Conservation (phyloP, 2,329 filamentous ascomycete genomes). For the Hypoxylon sp. region DNA sequence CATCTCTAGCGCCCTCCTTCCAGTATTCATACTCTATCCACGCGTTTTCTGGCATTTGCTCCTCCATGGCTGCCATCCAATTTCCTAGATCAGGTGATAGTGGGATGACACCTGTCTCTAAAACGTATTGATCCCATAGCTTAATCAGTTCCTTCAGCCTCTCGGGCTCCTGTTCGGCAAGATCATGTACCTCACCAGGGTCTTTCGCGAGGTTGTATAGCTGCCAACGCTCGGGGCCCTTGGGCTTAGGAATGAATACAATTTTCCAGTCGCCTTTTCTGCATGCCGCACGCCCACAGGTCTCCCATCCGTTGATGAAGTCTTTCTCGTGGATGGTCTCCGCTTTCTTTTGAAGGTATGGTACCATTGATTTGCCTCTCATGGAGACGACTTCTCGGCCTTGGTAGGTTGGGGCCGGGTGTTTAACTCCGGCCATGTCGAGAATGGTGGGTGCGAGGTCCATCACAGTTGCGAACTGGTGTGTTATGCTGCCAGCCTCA, state of each 20-base stretch:
- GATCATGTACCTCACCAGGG: conserved; percentile 62
- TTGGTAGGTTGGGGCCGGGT: conserved; percentile 67
- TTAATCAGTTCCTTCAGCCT: conserved; percentile 54
- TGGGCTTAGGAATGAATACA: conserved; percentile 64
- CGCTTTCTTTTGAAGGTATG: conserved; percentile 49
- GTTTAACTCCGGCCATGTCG: conserved; percentile 63
- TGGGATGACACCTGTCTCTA: conserved; percentile 73
- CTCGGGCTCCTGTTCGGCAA: conserved; percentile 55
- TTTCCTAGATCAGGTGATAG: conserved; percentile 70
- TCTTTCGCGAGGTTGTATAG: conserved; percentile 63
- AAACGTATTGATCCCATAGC: conserved; percentile 57
- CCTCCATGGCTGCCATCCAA: conserved; percentile 73
- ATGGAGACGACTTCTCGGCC: conserved; percentile 55
- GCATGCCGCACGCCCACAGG: conserved; percentile 55
- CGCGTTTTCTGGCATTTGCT: conserved; percentile 75
- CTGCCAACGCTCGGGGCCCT: conserved; percentile 65
- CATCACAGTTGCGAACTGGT: conserved; percentile 68
- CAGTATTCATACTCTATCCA: conserved; percentile 79
- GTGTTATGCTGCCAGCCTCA: conserved; percentile 59
- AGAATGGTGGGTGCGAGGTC: conserved; percentile 65
- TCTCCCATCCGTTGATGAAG: conserved; percentile 58
- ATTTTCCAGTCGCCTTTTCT: conserved; percentile 58
- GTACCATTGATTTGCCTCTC: conserved; percentile 56
- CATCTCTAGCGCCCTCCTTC: conserved; percentile 61
- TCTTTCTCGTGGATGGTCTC: conserved; percentile 56